Base-by-base conservation (phyloP, 1,139 yeast species). In the Kodamaea alishanica region DNA sequence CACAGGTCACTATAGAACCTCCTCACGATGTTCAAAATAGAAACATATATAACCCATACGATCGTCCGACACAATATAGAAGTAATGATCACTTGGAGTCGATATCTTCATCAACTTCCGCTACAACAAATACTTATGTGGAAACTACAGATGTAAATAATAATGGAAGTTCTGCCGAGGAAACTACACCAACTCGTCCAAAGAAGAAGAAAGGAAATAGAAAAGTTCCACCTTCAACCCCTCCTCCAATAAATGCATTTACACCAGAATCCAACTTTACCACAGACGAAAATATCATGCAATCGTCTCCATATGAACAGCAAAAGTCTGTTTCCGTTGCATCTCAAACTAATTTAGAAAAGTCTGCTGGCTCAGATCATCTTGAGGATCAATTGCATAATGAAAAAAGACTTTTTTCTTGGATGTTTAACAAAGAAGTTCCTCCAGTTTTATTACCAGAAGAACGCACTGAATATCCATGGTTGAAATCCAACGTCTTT, bases 401-500 rank as follows among this genome's bases (percentile, higher is more conserved):
- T 37, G 51, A 55, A 40, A 46, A 45, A 35, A 47, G 62, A 28
- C 34, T 48, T 42, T 58, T 58, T 36, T 49, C 57, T n/a, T 55
- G 49, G 42, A 24, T 52, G 30, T 69, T 70, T 45, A 54, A 67
- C 32, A 65, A 55, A 35, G 41, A 43, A 20, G 69, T 68, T 1
- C 73, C 74, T 2, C 64, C 65, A 2, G 45, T 70, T 6, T 60
- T 63, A 5, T 28, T 48, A 3, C 63, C 59, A n/a, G 70, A 66
- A 24, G 75, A 70, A 37, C 52, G 76, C 30, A 49, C 49, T 27
- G 49, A 53, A 1, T 70, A 67, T 46, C 75, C 73, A 5, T 67
- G 73, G 71, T 56, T 58, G 31, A 40, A 33, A 6, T 49, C 59
- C 8, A 62, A 60, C 40, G 34, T 47, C 5, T 28, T 66, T 15